Conservation (phyloP, 345 rosid species). For the Capsella bursapastoris region DNA sequence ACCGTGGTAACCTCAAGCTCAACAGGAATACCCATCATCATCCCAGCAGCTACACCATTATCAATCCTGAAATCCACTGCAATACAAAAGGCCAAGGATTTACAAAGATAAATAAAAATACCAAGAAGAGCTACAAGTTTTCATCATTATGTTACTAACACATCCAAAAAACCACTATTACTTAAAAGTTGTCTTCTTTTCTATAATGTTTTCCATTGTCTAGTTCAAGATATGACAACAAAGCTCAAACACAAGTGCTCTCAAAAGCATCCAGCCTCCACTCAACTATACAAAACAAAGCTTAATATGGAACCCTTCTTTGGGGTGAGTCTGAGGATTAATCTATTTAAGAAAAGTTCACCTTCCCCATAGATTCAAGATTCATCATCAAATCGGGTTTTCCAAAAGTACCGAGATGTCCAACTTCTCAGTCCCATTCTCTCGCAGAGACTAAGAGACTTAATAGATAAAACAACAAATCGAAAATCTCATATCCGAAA, state of each 20-base stretch:
- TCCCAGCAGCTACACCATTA: slow-evolving; percentile 59
- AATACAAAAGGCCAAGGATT: neutral
- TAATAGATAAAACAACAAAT: neutral
- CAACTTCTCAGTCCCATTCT: slow-evolving; percentile 21
- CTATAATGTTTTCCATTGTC: neutral
- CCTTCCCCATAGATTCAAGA: neutral
- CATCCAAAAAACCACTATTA: neutral
- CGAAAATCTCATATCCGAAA: slow-evolving; percentile 16
- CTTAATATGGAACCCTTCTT: neutral
- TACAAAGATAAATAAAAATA: slow-evolving; percentile 1
- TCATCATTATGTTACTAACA: neutral
- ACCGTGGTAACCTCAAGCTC: slow-evolving; percentile 45
- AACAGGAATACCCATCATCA: slow-evolving; percentile 42
- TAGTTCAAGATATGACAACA: slow-evolving; percentile 8
- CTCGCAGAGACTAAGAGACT: neutral
- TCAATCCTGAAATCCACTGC: slow-evolving; percentile 86
- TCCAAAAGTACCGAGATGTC: slow-evolving; percentile 11
- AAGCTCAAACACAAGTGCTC: slow-evolving; percentile 31
- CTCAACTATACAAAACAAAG: slow-evolving; percentile 13
- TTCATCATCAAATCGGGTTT: slow-evolving; percentile 14
- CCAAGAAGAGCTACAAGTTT: slow-evolving; percentile 10
- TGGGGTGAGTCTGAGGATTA: slow-evolving; percentile 8
- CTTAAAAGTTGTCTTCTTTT: neutral
- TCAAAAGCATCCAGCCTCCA: slow-evolving; percentile 15
- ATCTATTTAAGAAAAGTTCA: slow-evolving; percentile 6